phyloP scores from a whole-genome alignment of 768 basidiomycete genomes.

The Amanita polypyramis region DNA sequence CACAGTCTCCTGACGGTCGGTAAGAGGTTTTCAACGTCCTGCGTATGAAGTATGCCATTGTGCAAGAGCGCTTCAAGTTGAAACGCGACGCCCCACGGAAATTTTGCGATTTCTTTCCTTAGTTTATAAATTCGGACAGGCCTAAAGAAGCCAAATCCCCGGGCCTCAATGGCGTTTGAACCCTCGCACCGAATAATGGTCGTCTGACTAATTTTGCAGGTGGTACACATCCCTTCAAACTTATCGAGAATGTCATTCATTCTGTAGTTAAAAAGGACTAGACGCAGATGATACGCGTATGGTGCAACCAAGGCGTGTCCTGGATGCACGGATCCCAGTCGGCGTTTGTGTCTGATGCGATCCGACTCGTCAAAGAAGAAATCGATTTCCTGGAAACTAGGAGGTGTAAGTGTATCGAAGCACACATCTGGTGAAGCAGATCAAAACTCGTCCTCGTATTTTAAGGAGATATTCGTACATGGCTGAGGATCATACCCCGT shows the following conservation, averaged over 20 bases:
- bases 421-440: constrained; percentile 38
- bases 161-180: constrained; percentile 38
- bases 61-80: constrained; percentile 64
- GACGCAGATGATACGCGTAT: constrained; percentile 61
- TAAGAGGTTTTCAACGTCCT: constrained; percentile 39
- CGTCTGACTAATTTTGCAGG: constrained; percentile 30
- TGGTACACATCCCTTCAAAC: constrained; percentile 45
- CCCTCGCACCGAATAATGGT: constrained; percentile 22
- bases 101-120: constrained; percentile 28
- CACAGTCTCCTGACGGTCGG: constrained; percentile 33
- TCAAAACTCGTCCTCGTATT: constrained; percentile 2
- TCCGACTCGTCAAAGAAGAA: constrained; percentile 44
- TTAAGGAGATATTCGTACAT: constrained; percentile 31
- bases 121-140: constrained; percentile 35
- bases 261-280: constrained; percentile 43
- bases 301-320: constrained; percentile 52
- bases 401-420: constrained; percentile 59
- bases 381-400: constrained; percentile 47
- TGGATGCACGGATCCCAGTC: constrained; percentile 48
- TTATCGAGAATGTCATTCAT: constrained; percentile 32
- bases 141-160: constrained; percentile 39
- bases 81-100: constrained; percentile 63
- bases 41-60: constrained; percentile 51
- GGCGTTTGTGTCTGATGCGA: constrained; percentile 39
- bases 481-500: constrained; percentile 56